Evolutionary conservation across 139 green algal genomes (phyloP), one percentile per base, ranked within the genome.

Genomic region (Coccomyxa sp.): DNA sequence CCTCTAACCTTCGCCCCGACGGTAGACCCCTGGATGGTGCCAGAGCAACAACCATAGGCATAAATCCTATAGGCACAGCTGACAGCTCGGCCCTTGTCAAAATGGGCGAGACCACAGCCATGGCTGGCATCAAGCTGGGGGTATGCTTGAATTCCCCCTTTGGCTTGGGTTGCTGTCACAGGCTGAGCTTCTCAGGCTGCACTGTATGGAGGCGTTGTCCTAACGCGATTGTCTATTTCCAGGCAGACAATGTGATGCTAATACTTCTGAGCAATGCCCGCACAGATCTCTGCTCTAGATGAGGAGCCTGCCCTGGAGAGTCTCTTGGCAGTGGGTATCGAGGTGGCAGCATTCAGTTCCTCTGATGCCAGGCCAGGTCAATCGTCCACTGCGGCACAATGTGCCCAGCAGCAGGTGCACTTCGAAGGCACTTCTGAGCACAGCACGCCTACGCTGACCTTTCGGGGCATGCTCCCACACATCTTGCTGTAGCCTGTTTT

Each of bases 21-120:
- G 91, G 91, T 18, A 81, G 93, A 4, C 87, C 86, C 3, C 76
- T 97, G 1, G 85, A 83, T 6, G 70, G 81, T 8, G 75, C 82
- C 44, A 40, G 93, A 6, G 70, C 86, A 5, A 85, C 88, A 2
- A 90, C 77, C 24, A 87, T 95, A 0, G 89, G 82, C 7, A 73
- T 89, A 29, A 80, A 84, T 12, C 82, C 87, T 2, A 82, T 97
- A 35, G 80, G 73, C 38, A 86, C 79, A n/a, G 88, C 86, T 24
- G 86, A 95, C 75, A 88, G 84, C 54, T 95, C 89, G 4, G 88
- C 89, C 0, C 79, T 95, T 0, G 87, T 91, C 35, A 93, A 94
- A 68, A 74, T 94, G 6, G 88, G 92, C 27, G 80, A 78, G 69
- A 91, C 87, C 41, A 91, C 89, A 27, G 84, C 86, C 2, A 80